Evolutionary conservation across 805 yeast genomes (phyloP), one percentile per base, ranked within the genome.

Genomic region (Zygosaccharomyces lentus): DNA sequence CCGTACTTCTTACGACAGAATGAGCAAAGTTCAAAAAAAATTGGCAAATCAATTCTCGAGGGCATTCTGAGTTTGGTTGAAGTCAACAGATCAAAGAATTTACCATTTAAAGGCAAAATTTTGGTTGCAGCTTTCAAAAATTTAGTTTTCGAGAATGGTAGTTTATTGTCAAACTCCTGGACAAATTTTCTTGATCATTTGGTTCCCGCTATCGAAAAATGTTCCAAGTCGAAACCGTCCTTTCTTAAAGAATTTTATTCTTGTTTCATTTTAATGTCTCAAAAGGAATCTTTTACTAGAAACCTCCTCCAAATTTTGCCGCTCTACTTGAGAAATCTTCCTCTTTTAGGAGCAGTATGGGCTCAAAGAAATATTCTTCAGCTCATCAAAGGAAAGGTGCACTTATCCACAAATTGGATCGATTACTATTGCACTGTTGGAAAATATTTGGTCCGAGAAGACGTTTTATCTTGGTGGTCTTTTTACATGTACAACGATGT

Each of bases 391-490:
- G 36, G 27, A 5, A 43, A 45, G 7, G 55, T 60, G 1, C 42
- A 52, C 8, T 32, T 24, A 5, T 51, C 52, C 6, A 46, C 43
- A 6, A 35, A 35, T 10, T 57, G 58, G 55, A 50, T 62, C 15
- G 54, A 52, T n/a, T 43, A 48, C 34, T 63, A 62, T 34, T 62
- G 65, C 34, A 15, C 27, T 2, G 41, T 61, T 10, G 65, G 61
- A 2, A 52, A 53, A 38, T 56, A 44, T 26, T 41, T 64, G 3
- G 49, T 56, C 4, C 46, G 49, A n/a, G 44, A 43, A 19, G 50
- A 55, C 34, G 50, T 47, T 5, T 43, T 57, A 23, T 52, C 62
- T 2, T 64, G 68, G 68, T 63, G 67, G 68, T 47, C 64, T 2
- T 57, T 64, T 25, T 49, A 56, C 23, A 50, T 51, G 16, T 64